Conservation (phyloP, 306 rosid genomes). For the Cicer arietinum region DNA sequence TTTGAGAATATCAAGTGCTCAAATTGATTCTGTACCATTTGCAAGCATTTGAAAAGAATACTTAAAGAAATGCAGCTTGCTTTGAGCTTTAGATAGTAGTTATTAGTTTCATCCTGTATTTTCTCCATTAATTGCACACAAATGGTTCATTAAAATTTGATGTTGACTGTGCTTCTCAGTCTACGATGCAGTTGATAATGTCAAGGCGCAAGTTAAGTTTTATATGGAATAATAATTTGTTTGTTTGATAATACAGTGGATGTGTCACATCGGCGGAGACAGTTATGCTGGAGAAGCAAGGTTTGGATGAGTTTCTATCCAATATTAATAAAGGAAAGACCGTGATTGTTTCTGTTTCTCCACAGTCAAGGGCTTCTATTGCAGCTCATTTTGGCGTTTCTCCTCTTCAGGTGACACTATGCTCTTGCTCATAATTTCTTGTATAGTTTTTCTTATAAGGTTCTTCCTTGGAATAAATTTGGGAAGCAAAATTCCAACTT, state of each 20-base stretch:
- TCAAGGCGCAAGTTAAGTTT: neutral
- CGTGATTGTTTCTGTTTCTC: constrained; percentile 83
- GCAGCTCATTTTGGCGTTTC: constrained; percentile 88
- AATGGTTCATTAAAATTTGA: neutral
- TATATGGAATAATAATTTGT: constrained; percentile 28
- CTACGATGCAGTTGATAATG: constrained; percentile 32
- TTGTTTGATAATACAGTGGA: constrained; percentile 67
- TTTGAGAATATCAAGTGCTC: neutral
- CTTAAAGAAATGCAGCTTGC: neutral
- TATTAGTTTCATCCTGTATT: neutral
- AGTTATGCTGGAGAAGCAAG: constrained; percentile 95
- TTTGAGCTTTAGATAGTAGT: constrained; percentile 3
- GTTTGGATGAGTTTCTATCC: constrained; percentile 87
- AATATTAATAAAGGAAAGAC: constrained; percentile 68
- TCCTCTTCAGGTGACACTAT: constrained; percentile 68
- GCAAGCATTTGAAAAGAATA: constrained; percentile 1
- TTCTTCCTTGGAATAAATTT: constrained; percentile 21
- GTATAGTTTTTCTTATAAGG: neutral
- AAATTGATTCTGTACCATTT: constrained; percentile 6
- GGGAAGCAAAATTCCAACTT: neutral
- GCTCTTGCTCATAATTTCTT: neutral
- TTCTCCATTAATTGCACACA: neutral
- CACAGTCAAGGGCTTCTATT: constrained; percentile 94
- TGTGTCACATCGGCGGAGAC: constrained; percentile 97
- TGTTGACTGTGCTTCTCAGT: constrained; percentile 6